A percentile compares a stretch with the other conserved stretches of the same genome.
Conservation (phyloP, 441 rosid genomes). For the Erodium trifolium region DNA sequence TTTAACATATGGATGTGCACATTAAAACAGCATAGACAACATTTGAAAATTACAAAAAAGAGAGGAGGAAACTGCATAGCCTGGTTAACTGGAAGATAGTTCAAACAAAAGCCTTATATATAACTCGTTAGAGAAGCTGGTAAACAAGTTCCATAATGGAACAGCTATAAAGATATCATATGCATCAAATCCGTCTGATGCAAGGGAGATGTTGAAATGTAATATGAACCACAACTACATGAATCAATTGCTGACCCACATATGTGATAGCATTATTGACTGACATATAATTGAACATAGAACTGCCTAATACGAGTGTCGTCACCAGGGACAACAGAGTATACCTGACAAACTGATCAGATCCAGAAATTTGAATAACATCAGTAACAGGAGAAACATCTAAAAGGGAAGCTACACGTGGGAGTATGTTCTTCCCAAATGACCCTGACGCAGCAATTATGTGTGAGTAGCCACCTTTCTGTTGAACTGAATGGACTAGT, state of each 20-base stretch:
- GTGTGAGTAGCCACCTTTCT: constrained; percentile 56
- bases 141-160: background rate
- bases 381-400: constrained; percentile 91
- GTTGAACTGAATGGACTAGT: constrained; percentile 61
- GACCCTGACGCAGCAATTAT: constrained; percentile 66
- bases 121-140: background rate
- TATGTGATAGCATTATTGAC: background rate
- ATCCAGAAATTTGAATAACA: constrained; percentile 52
- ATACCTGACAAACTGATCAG: constrained; percentile 66
- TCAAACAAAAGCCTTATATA: background rate
- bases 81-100: background rate
- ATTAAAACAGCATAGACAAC: background rate
- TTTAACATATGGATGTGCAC: background rate
- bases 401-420: constrained; percentile 82
- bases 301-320: background rate
- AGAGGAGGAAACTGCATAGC: background rate
- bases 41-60: background rate
- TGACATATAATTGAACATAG: background rate
- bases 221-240: background rate
- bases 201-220: background rate
- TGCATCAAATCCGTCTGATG: background rate
- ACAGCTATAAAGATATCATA: background rate
- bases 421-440: constrained; percentile 76
- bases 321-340: background rate
- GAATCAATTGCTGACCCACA: background rate